Evolutionary conservation across 164 flowering plant species (phyloP), one percentile per base, ranked within the genome.

Genomic region (Akebia trifoliata): DNA sequence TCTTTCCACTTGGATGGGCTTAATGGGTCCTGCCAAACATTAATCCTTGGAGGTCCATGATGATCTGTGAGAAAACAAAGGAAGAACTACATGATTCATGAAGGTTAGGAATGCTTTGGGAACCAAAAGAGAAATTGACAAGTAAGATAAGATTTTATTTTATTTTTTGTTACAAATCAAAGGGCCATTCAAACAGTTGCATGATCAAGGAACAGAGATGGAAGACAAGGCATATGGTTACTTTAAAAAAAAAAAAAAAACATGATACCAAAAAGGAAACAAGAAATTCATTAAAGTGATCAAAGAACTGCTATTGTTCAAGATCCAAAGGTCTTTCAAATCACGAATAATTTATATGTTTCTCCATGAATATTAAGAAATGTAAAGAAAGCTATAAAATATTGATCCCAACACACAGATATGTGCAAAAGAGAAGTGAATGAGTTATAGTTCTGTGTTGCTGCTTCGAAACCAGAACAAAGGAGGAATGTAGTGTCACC

Each of bases 1-100:
- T 75, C 81, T 56, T 85, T 85, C 92, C 92, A 85, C 53, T 64
- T 79, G 39, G 92, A 76, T 56, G 92, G 92, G 65, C 60, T 72
- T 69, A 85, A 0, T 21, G 92, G 92, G 37, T 82, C 86, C 64
- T 81, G 35, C 92, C 92, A 85, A 59, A 62, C 68, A 68, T 85
- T 83, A 56, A 85, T 79, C 72, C 63, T 83, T 11, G 78, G 81
- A 38, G 85, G 78, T 52, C 92, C 92, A 59, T 81, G 86, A 59
- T 75, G 86, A 70, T 81, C 92, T 85, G 81, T 68, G 63, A 42
- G 32, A 39, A 29, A 18, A 0, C 30, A 60, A 54, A 60, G 14
- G 40, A 51, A 38, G 3, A 50, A 26, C 6, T 18, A 15, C 58
- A 42, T 11, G 9, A 57, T 21, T 9, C 8, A 35, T 10, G 15